Evolutionary conservation across 805 yeast genomes (phyloP), one percentile per base, ranked within the genome.

Genomic region (Lachancea cidri): DNA sequence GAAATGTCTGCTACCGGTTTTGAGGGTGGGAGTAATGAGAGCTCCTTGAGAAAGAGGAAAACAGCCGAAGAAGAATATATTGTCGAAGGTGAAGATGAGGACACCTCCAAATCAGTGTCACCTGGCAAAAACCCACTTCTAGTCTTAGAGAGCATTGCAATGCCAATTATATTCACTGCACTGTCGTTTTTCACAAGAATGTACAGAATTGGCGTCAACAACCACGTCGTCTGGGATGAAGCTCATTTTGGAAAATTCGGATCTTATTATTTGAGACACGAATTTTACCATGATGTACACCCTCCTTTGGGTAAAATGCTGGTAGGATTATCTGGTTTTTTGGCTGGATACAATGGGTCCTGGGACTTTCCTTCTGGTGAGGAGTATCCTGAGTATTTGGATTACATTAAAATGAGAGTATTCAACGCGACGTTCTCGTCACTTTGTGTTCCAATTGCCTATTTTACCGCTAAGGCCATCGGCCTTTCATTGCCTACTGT

Each of bases 161-260:
- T 71, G 38, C 78, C 81, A 2, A 19, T 74, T 3, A 13, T 79
- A 17, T 73, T 89, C 56, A 88, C 96, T 1, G 44, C 73, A 2
- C 48, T 82, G 15, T 80, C 93, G 7, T 83, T 89, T 53, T 74
- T 73, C 47, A 73, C 86, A 32, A 77, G 98, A 53, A 77, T 88
- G 62, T 81, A 85, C 67, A 70, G 74, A 47, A 83, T 91, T 51
- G 83, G 85, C 41, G 70, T 74, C 42, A 84, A 86, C 46, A 71
- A 75, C 42, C 71, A 74, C 42, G 97, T 93, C 22, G 93, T 93
- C 35, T 89, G 97, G 97, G 97, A 88, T 66, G 97, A 88, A 62
- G 97, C 96, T 31, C 96, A 89, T 68, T 91, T 91, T 64, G 98
- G 97, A 38, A 93, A 91, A 62, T 91, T 91, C 62, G 98, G 97